phyloP scores from a whole-genome alignment of 345 rosid genomes.

The rapeseed (Brassica napus) region Da-Ae NC_063448.1:56496001-56496500 shows the following conservation, averaged over 20 bases:
- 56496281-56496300: constrained; percentile 55
- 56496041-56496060: constrained; percentile 4
- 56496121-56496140: constrained; percentile 34
- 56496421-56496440: neutral
- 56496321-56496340: neutral
- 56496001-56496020: constrained; percentile 99
- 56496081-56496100: constrained; percentile 20
- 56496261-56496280: constrained; percentile 92
- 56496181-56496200: constrained; percentile 76
- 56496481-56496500: constrained; percentile 39
- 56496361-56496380: constrained; percentile 3
- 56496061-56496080: neutral
- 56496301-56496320: constrained; percentile 47
- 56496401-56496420: constrained; percentile 22
- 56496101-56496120: constrained; percentile 37
- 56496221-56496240: constrained; percentile 94
- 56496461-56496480: constrained; percentile 42
- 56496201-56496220: constrained; percentile 75
- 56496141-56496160: constrained; percentile 25
- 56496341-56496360: neutral
- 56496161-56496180: constrained; percentile 43
- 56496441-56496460: constrained; percentile 23
- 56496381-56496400: neutral
- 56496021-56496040: constrained; percentile 54
- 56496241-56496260: constrained; percentile 94